These are phyloP conservation scores for Chlorella sp. DNA, from an alignment of 139 green algal species.

Conservation along the genomic window DNA sequence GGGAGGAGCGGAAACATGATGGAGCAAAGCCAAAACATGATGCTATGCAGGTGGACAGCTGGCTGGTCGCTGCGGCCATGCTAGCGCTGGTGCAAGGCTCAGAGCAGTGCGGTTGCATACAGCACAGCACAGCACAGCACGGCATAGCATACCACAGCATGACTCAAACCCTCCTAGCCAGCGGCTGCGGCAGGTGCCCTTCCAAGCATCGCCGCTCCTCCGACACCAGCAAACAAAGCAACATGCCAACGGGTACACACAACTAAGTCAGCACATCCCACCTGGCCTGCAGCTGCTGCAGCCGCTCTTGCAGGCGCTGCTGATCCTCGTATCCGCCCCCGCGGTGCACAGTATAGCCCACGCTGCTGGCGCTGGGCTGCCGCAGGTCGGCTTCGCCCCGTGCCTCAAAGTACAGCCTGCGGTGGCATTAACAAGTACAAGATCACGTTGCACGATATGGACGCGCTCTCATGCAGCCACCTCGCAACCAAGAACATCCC, in stretches of 20 bases:
- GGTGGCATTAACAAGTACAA: not conserved
- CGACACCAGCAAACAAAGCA: too few species aligned
- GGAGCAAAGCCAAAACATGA: too few species aligned
- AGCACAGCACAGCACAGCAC: not conserved
- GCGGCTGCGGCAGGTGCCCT: too few species aligned
- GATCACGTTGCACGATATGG: too few species aligned
- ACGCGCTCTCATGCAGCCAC: too few species aligned
- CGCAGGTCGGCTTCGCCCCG: not conserved
- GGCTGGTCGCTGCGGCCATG: too few species aligned
- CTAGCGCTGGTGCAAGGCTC: not conserved
- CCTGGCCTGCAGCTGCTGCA: not conserved
- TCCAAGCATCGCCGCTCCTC: not conserved
- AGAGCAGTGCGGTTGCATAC: not conserved
- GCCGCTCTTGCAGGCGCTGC: not conserved
- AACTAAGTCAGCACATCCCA: too few species aligned
- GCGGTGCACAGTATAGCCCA: conserved; percentile 15
- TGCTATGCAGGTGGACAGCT: not conserved
- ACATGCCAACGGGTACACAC: too few species aligned
- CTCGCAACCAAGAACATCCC: too few species aligned
- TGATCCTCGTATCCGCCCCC: not conserved
- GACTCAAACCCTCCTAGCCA: too few species aligned
- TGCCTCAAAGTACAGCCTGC: conserved; percentile 27
- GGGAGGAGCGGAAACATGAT: not conserved
- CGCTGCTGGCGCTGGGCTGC: conserved; percentile 11
- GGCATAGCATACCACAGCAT: too few species aligned